Conservation (phyloP, 208 protist genomes). For the Borovskyia barvae region DNA sequence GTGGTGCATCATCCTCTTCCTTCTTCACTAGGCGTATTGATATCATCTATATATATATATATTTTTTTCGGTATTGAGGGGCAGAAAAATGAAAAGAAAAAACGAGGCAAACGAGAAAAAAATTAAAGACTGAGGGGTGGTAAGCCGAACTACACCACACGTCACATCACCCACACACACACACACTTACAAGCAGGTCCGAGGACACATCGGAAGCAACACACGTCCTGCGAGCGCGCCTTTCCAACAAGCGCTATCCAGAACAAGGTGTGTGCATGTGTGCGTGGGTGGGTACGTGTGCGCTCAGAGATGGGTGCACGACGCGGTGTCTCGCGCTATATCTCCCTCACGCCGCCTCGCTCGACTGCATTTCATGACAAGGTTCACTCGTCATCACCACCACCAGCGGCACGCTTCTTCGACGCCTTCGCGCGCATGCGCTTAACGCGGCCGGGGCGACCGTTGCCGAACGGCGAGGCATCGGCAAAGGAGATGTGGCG, state of each 20-base stretch:
- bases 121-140: not conserved
- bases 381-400: constrained; percentile 57
- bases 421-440: constrained; percentile 83
- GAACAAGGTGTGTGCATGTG: too few relatives aligned
- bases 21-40: too few relatives aligned
- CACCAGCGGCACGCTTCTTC: constrained; percentile 68
- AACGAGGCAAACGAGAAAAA: constrained; percentile 16
- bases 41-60: too few relatives aligned
- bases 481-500: constrained; percentile 99
- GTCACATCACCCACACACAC: constrained; percentile 1
- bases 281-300: constrained; percentile 7
- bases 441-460: constrained; percentile 95
- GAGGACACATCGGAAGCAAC: too few relatives aligned
- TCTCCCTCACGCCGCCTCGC: too few relatives aligned
- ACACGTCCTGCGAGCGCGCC: too few relatives aligned
- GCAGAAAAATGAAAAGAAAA: constrained; percentile 25
- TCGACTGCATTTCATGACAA: not conserved
- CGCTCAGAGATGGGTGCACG: not conserved
- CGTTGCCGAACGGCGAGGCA: constrained; percentile 95
- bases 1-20: too few relatives aligned
- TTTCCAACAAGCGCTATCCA: too few relatives aligned
- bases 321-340: too few relatives aligned
- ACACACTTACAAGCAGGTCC: not conserved
- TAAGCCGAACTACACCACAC: not conserved
- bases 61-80: too few relatives aligned